phyloP scores from a whole-genome alignment of 306 rosid species.

The Mimosa pudica region DNA sequence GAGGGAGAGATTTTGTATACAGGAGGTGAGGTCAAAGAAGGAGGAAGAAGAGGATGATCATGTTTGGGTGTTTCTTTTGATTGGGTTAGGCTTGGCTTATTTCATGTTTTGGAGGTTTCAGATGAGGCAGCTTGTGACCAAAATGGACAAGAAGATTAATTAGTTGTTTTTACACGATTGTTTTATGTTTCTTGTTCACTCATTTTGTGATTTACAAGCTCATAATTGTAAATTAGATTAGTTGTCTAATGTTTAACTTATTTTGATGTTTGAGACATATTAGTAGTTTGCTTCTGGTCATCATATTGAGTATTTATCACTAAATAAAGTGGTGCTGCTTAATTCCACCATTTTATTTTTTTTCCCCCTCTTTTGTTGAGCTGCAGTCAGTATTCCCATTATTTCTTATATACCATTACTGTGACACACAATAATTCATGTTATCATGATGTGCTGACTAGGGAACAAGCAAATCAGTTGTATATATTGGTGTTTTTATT shows the following conservation, averaged over 20 bases:
- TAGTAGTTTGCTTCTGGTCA: not conserved
- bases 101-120: slow-evolving; percentile 90
- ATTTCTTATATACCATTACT: not conserved
- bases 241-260: not conserved
- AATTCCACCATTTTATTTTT: not conserved
- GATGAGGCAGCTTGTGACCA: slow-evolving; percentile 64
- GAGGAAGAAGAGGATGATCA: slow-evolving; percentile 57
- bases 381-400: not conserved
- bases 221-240: slow-evolving; percentile 1
- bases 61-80: slow-evolving; percentile 63
- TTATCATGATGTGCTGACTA: not conserved
- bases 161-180: not conserved
- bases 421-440: not conserved
- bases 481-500: not conserved
- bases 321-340: not conserved
- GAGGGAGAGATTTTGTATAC: slow-evolving; percentile 67
- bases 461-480: not conserved
- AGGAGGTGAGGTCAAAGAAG: slow-evolving; percentile 57
- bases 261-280: not conserved
- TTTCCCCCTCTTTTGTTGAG: not conserved
- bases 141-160: slow-evolving; percentile 57
- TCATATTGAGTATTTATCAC: not conserved
- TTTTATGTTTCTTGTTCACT: not conserved
- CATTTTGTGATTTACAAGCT: not conserved
- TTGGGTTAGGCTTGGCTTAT: slow-evolving; percentile 72